Evolutionary conservation across 1,139 yeast genomes (phyloP), one percentile per base, ranked within the genome.

Genomic region (Pichia norvegensis): DNA sequence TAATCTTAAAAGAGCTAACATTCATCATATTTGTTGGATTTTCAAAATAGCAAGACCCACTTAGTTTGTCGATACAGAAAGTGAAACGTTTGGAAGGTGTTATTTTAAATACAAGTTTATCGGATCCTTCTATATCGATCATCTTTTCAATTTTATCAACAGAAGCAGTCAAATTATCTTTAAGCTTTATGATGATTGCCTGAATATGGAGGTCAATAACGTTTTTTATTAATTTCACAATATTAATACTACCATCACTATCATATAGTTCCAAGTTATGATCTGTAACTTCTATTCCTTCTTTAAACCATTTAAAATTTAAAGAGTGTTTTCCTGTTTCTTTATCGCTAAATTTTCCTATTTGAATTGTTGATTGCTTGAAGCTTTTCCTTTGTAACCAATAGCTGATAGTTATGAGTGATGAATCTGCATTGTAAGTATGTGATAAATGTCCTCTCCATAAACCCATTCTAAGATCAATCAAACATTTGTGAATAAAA

Each of bases 361-460:
- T 74, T 50, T 81, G 86, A 33, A 86, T 73, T 42, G 66, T 73
- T 48, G 72, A 78, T 63, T 64, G 73, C 67, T 61, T 66, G 69
- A 68, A 64, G 41, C 38, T 44, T 69, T 67, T 64, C 62, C 68
- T 66, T 43, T 69, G 66, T 14, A 75, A 62, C 96, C 96, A 85
- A 65, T 86, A 86, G 52, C 79, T 77, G 8, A 87, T 70, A 3
- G 76, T 63, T 17, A 87, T 78, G 21, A 76, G 63, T 39, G 81
- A 74, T 48, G 74, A 73, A 35, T 81, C 85, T 1, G 85, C 74
- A 51, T 76, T 78, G 58, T 82, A 84, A 31, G 74, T 72, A 61
- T 82, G 88, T 43, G 78, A 77, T 45, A 90, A 63, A 47, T 78
- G 78, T 16, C 83, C 79, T 42, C 80, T 74, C 83, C 95, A 85